Evolutionary conservation across 768 basidiomycete species (phyloP).

Genomic region (Boletus reticuloceps): DNA sequence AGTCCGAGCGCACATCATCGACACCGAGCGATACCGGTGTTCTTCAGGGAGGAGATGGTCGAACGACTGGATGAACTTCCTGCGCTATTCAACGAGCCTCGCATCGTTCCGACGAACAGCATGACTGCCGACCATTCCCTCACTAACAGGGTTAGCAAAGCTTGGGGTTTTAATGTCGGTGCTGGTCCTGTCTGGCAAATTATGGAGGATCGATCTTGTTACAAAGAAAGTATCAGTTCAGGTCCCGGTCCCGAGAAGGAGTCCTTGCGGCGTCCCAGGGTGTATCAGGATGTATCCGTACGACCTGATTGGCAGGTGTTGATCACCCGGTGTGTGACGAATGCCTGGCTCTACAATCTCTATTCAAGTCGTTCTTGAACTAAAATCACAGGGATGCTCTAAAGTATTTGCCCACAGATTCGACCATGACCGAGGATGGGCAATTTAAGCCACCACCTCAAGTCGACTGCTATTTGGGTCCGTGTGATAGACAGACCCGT

Average conservation of each 20-base stretch:
- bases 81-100: constrained; percentile 44
- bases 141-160: constrained; percentile 56
- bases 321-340: constrained; percentile 44
- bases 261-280: constrained; percentile 54
- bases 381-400: constrained; percentile 46
- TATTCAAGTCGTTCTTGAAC: constrained; percentile 3
- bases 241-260: constrained; percentile 40
- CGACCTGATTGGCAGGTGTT: constrained; percentile 47
- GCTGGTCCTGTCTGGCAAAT: constrained; percentile 78
- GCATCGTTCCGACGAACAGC: constrained; percentile 49
- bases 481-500: constrained; percentile 49
- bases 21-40: constrained; percentile 65
- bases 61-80: constrained; percentile 60
- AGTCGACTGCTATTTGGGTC: constrained; percentile 66
- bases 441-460: constrained; percentile 50
- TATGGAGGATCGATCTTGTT: constrained; percentile 75
- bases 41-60: constrained; percentile 45
- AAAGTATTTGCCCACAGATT: constrained; percentile 58
- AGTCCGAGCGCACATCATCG: constrained; percentile 70
- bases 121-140: constrained; percentile 49
- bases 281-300: constrained; percentile 46
- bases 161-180: constrained; percentile 74
- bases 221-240: constrained; percentile 51
- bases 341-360: not conserved
- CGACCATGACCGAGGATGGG: constrained; percentile 48